phyloP scores from a whole-genome alignment of 2,329 filamentous ascomycete genomes.

The Xylaria sp. region DNA sequence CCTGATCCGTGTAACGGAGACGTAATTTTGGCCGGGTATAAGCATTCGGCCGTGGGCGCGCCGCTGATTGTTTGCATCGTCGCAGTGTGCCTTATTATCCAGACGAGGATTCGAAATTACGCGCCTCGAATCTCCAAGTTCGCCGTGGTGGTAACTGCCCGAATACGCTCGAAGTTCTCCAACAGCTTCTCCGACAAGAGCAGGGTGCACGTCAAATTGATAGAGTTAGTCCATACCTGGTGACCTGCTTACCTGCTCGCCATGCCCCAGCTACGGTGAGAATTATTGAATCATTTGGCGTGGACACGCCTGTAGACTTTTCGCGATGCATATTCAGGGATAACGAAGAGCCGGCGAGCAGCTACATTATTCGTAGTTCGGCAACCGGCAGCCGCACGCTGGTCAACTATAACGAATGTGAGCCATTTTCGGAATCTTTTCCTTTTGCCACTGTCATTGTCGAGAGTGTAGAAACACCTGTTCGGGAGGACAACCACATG shows the following conservation, averaged over 20 bases:
- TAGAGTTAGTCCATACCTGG: slow-evolving; percentile 55
- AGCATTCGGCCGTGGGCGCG: slow-evolving; percentile 1
- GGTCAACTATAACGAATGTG: slow-evolving; percentile 71
- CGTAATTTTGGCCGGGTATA: background rate
- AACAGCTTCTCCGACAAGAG: slow-evolving; percentile 63
- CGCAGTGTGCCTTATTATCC: slow-evolving; percentile 73
- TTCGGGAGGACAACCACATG: background rate
- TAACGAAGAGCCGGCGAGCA: slow-evolving; percentile 68
- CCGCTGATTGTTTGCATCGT: slow-evolving; percentile 30
- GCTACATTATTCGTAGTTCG: slow-evolving; percentile 74
- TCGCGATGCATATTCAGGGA: slow-evolving; percentile 69
- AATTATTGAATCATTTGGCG: slow-evolving; percentile 66
- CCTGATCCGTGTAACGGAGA: background rate
- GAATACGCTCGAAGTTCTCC: slow-evolving; percentile 77
- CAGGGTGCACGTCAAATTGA: slow-evolving; percentile 34
- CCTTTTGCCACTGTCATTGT: background rate
- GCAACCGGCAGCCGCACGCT: slow-evolving; percentile 72
- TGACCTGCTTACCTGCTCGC: slow-evolving; percentile 65
- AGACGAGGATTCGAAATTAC: slow-evolving; percentile 76
- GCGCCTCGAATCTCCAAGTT: slow-evolving; percentile 67
- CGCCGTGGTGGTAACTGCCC: slow-evolving; percentile 79
- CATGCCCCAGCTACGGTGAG: slow-evolving; percentile 62
- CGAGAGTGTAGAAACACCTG: background rate
- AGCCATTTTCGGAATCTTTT: background rate
- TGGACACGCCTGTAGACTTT: slow-evolving; percentile 57